Evolutionary conservation across 2,329 filamentous ascomycete species (phyloP).

Genomic region (Didymella pinodella): DNA sequence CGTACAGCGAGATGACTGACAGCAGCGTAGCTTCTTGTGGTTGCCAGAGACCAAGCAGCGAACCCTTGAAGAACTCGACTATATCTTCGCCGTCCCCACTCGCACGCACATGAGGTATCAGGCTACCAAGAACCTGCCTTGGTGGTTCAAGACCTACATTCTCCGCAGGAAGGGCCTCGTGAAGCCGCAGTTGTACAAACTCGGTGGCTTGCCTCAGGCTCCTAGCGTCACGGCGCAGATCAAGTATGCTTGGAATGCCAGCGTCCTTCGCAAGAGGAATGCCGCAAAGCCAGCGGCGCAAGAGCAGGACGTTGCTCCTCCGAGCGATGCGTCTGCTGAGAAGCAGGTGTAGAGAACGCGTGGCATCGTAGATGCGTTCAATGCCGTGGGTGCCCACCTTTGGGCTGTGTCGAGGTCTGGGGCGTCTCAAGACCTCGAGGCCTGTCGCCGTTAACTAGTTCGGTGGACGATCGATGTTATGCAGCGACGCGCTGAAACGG

Average conservation of each 20-base stretch:
- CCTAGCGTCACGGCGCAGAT: slow-evolving; percentile 31
- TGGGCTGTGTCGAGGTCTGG: no score
- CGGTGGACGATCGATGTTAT: neutral
- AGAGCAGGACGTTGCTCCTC: slow-evolving; percentile 18
- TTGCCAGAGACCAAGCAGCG: slow-evolving; percentile 59
- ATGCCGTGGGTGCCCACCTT: no score
- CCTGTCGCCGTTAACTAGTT: neutral
- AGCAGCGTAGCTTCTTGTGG: slow-evolving; percentile 60
- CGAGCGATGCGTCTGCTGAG: slow-evolving; percentile 21
- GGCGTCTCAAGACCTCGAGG: no score
- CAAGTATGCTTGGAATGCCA: slow-evolving; percentile 32
- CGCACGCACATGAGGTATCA: slow-evolving; percentile 52
- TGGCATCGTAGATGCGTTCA: neutral
- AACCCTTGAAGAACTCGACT: slow-evolving; percentile 60
- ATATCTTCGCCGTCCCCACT: slow-evolving; percentile 59
- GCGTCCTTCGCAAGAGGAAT: slow-evolving; percentile 32
- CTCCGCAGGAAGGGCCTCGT: slow-evolving; percentile 48
- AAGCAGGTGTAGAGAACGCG: slow-evolving; percentile 25
- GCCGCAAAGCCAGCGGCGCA: slow-evolving; percentile 27
- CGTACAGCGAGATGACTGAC: slow-evolving; percentile 10
- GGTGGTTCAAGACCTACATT: slow-evolving; percentile 57
- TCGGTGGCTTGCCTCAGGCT: slow-evolving; percentile 35
- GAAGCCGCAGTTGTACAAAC: slow-evolving; percentile 52
- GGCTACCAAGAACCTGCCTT: slow-evolving; percentile 48
- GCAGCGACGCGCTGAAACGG: neutral